Percentiles rank a stretch among this genome's conserved stretches.
phyloP scores from a whole-genome alignment of 345 rosid species.

The Camelina hispida region DNA sequence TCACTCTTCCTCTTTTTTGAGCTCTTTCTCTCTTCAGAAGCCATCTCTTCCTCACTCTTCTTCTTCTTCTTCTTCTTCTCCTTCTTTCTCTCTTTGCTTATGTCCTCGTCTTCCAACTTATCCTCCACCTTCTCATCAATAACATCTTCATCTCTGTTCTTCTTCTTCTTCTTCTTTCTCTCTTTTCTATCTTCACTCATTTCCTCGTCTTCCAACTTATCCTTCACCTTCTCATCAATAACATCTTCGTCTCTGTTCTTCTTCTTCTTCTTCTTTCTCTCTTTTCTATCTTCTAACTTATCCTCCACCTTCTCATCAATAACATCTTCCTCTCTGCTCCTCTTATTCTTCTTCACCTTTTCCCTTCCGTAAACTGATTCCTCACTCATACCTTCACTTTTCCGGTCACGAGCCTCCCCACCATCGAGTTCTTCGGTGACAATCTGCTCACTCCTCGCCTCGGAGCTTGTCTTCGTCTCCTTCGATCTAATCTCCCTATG shows the following conservation, averaged over 20 bases:
- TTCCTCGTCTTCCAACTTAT: conserved; percentile 28
- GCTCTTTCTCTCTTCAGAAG: neutral
- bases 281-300: conserved; percentile 1
- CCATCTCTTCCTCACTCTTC: neutral
- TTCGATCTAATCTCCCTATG: conserved; percentile 44
- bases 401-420: conserved; percentile 20
- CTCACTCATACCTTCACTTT: conserved; percentile 26
- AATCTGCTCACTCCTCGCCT: conserved; percentile 12
- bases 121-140: no score
- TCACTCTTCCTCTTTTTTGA: conserved; percentile 44
- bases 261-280: conserved; percentile 31
- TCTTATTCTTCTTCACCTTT: conserved; percentile 22
- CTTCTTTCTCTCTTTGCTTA: neutral
- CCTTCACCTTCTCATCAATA: conserved; percentile 12
- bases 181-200: conserved; percentile 7
- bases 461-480: conserved; percentile 17
- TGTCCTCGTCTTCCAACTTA: conserved; percentile 4
- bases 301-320: conserved; percentile 8
- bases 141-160: neutral
- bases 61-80: neutral
- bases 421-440: conserved; percentile 18
- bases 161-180: conserved; percentile 29
- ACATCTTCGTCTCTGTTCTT: conserved; percentile 7
- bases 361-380: neutral
- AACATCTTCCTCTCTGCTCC: conserved; percentile 14